Evolutionary conservation across 768 basidiomycete species (phyloP).

Genomic region (Cyathus striatus): DNA sequence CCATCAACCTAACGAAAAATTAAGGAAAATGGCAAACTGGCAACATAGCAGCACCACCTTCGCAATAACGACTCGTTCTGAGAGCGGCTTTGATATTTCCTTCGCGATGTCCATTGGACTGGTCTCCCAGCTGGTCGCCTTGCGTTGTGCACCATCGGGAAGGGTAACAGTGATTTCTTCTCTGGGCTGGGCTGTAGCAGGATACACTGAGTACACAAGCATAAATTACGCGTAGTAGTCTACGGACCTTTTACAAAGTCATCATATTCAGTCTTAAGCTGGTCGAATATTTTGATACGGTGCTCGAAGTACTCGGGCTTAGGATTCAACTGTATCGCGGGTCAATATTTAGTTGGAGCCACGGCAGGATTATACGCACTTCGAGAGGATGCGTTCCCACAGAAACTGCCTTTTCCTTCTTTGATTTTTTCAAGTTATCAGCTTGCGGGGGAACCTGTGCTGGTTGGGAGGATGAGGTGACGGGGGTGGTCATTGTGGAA

Average conservation of each 20-base stretch:
- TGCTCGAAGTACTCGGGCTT: constrained; percentile 84
- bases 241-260: constrained; percentile 67
- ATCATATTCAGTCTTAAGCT: constrained; percentile 80
- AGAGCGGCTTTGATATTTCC: constrained; percentile 78
- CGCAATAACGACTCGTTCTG: constrained; percentile 88
- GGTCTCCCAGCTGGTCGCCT: constrained; percentile 92
- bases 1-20: constrained; percentile 61
- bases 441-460: constrained; percentile 41
- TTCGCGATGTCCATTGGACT: constrained; percentile 89
- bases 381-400: constrained; percentile 51
- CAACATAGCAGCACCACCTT: constrained; percentile 55
- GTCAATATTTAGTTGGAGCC: neutral
- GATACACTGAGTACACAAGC: neutral
- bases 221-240: constrained; percentile 2
- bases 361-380: constrained; percentile 28
- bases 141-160: constrained; percentile 79
- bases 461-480: constrained; percentile 51
- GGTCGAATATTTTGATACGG: constrained; percentile 85
- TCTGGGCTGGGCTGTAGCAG: constrained; percentile 62
- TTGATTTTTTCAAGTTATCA: constrained; percentile 14
- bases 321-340: constrained; percentile 60
- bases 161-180: constrained; percentile 81
- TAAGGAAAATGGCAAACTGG: neutral
- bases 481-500: constrained; percentile 47
- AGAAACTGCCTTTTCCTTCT: constrained; percentile 27